Evolutionary conservation across 73 alveolate species (phyloP).

Genomic region (Paramecium octaurelia): DNA sequence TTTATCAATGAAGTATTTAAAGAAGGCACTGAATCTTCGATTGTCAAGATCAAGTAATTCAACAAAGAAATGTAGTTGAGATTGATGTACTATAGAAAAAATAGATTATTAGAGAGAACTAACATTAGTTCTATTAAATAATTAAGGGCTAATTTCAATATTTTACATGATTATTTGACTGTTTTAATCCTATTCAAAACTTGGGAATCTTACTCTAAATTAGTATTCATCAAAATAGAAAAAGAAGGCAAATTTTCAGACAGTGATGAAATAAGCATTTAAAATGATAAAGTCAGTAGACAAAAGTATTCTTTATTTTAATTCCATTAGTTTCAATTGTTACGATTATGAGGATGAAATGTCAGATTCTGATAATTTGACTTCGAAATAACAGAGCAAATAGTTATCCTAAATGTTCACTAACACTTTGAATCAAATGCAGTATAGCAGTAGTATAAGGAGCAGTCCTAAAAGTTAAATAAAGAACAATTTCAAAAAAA

Average conservation of each 20-base stretch:
- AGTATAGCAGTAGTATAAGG: background rate
- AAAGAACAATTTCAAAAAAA: background rate
- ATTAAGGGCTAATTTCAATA: slow-evolving; percentile 2
- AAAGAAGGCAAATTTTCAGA: background rate
- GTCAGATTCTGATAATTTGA: background rate
- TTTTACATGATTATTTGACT: background rate
- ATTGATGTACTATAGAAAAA: background rate
- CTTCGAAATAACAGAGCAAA: background rate
- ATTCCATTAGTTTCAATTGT: background rate
- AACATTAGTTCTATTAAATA: background rate
- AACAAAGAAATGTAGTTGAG: slow-evolving; percentile 3
- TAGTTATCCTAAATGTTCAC: background rate
- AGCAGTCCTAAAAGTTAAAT: background rate
- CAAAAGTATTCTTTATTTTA: background rate
- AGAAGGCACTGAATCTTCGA: background rate
- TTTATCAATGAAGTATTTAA: background rate
- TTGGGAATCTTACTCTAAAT: slow-evolving; percentile 18
- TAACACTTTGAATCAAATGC: background rate
- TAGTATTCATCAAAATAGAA: background rate
- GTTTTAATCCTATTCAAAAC: background rate
- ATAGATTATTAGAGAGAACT: background rate
- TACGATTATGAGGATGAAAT: background rate
- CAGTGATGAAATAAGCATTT: background rate
- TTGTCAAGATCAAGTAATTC: background rate
- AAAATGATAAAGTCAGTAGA: background rate